Conservation (phyloP, 345 rosid genomes). For the Salix brachista region DNA sequence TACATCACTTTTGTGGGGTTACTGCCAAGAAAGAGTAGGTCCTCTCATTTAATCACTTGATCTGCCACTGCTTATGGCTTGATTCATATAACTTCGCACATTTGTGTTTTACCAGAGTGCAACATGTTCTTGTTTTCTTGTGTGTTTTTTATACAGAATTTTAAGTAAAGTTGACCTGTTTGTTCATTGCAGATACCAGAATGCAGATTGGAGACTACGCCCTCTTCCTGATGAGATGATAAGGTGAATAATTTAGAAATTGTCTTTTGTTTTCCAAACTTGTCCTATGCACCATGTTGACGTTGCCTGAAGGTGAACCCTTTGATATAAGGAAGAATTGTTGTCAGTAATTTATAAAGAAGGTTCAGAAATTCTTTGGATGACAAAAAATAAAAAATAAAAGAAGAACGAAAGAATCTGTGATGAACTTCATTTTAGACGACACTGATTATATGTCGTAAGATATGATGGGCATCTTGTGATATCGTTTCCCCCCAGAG, state of each 20-base stretch:
- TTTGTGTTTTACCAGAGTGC: background rate
- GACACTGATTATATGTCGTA: too few species aligned
- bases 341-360: too few species aligned
- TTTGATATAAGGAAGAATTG: too few species aligned
- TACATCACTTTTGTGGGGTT: constrained; percentile 70
- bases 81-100: background rate
- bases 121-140: background rate
- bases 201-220: constrained; percentile 95
- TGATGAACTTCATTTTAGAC: too few species aligned
- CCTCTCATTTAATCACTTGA: constrained; percentile 15
- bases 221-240: constrained; percentile 86
- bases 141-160: background rate
- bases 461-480: too few species aligned
- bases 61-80: background rate
- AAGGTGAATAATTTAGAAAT: constrained; percentile 37
- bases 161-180: constrained; percentile 17
- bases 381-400: too few species aligned
- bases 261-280: background rate
- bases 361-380: too few species aligned
- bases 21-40: constrained; percentile 84
- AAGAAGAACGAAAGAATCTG: too few species aligned
- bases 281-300: background rate
- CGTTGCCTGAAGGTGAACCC: too few species aligned
- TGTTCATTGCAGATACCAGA: constrained; percentile 73
- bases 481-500: too few species aligned